phyloP scores from a whole-genome alignment of 352 stramenopile genomes.

The Globisporangium megalacanthum region DNA sequence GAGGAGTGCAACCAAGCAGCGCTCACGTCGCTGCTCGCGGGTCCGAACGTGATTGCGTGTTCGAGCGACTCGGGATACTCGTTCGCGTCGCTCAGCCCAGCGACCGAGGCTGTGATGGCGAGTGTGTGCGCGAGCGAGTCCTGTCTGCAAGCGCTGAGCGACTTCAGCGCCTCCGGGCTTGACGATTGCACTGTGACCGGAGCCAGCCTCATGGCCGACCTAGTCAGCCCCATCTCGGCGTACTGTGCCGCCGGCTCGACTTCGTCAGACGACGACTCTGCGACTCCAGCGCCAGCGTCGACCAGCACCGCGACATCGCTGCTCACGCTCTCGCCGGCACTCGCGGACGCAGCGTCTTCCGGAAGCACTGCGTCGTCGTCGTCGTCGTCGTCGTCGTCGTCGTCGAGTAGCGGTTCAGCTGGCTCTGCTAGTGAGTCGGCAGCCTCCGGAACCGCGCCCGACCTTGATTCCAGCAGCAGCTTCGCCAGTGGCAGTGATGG shows the following conservation, averaged over 20 bases:
- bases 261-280: slow-evolving; percentile 11
- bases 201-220: slow-evolving; percentile 21
- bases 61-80: slow-evolving; percentile 25
- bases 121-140: slow-evolving; percentile 25
- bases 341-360: slow-evolving; percentile 21
- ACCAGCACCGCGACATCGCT: neutral
- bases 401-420: neutral
- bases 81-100: slow-evolving; percentile 18
- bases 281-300: slow-evolving; percentile 1
- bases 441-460: neutral
- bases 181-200: slow-evolving; percentile 28
- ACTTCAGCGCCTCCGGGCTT: slow-evolving; percentile 20
- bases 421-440: neutral
- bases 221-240: slow-evolving; percentile 25
- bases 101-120: slow-evolving; percentile 20
- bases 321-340: slow-evolving; percentile 8
- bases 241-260: slow-evolving; percentile 19
- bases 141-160: slow-evolving; percentile 21
- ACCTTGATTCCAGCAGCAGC: neutral
- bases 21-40: slow-evolving; percentile 21
- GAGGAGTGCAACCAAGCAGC: slow-evolving; percentile 20
- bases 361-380: slow-evolving; percentile 14
- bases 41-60: slow-evolving; percentile 24
- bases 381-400: slow-evolving; percentile 1
- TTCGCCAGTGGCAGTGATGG: neutral